These are phyloP conservation scores for Murraya koenigii DNA, from an alignment of 345 rosid species.

Conservation along the genomic window DNA sequence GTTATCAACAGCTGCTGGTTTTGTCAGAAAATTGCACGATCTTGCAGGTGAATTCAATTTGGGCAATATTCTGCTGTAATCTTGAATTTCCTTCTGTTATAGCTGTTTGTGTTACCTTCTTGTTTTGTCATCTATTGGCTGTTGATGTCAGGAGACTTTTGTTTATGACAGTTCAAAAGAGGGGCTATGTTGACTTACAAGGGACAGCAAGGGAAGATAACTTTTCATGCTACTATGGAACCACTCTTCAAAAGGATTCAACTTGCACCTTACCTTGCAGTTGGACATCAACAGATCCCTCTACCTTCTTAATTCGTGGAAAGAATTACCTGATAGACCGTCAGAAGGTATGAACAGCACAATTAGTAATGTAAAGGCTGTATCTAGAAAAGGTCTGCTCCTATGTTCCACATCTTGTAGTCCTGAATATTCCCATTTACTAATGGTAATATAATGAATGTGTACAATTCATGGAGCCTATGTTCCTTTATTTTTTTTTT, in stretches of 20 bases:
- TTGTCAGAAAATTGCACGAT: conserved; percentile 85
- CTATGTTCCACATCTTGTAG: background rate
- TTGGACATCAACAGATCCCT: conserved; percentile 79
- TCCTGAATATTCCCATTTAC: background rate
- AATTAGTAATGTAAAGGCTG: conserved; percentile 7
- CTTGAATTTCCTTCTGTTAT: conserved; percentile 2
- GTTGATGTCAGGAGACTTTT: conserved; percentile 16
- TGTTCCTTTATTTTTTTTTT: conserved; percentile 11
- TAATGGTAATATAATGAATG: background rate
- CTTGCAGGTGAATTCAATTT: conserved; percentile 68
- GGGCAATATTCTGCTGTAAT: background rate
- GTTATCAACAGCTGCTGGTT: conserved; percentile 66
- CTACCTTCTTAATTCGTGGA: conserved; percentile 84
- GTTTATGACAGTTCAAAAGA: conserved; percentile 67
- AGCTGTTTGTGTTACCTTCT: background rate
- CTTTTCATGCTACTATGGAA: conserved; percentile 60
- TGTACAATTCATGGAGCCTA: background rate
- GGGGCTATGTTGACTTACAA: conserved; percentile 85
- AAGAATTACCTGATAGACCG: conserved; percentile 75
- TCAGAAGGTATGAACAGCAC: conserved; percentile 54
- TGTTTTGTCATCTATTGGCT: conserved; percentile 7
- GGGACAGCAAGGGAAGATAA: conserved; percentile 62
- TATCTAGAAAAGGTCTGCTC: background rate
- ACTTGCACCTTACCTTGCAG: conserved; percentile 61
- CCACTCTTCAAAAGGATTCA: conserved; percentile 78